Evolutionary conservation across 345 rosid species (phyloP).

Genomic region (Trapa incisa): DNA sequence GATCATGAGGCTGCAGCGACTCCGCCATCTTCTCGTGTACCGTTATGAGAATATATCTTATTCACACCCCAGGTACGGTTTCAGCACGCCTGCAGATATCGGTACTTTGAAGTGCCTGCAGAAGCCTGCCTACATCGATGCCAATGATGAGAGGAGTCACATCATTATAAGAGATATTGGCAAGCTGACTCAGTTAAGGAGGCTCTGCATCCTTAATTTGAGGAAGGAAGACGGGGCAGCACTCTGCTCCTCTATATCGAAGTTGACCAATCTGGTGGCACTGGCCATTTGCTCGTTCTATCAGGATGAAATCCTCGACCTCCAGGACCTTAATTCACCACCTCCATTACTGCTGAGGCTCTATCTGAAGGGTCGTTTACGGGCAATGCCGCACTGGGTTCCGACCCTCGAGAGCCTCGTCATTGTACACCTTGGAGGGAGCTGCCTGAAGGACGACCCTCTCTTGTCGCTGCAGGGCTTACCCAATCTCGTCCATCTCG

Average conservation of each 20-base stretch:
- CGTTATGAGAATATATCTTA: slow-evolving; percentile 8
- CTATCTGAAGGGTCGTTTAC: slow-evolving; percentile 14
- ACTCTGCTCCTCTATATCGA: slow-evolving; percentile 11
- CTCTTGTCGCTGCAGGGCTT: too few relatives aligned
- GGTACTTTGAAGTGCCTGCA: too few relatives aligned
- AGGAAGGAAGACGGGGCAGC: slow-evolving; percentile 12
- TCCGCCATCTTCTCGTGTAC: slow-evolving; percentile 5
- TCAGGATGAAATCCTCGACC: slow-evolving; percentile 18
- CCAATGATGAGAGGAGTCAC: too few relatives aligned
- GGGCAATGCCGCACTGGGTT: background rate
- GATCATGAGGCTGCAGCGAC: slow-evolving; percentile 15
- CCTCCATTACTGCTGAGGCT: slow-evolving; percentile 14
- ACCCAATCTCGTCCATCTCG: too few relatives aligned
- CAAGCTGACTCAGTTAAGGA: slow-evolving; percentile 14
- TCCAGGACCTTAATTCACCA: slow-evolving; percentile 12
- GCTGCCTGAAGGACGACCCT: too few relatives aligned
- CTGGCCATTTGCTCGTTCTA: slow-evolving; percentile 10
- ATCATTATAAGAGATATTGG: too few relatives aligned
- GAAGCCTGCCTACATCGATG: too few relatives aligned
- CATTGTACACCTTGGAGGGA: too few relatives aligned
- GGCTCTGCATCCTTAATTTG: slow-evolving; percentile 15
- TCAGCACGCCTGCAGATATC: slow-evolving; percentile 4
- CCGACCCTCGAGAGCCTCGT: background rate
- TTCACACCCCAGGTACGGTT: slow-evolving; percentile 7
- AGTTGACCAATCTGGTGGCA: slow-evolving; percentile 10